Conservation (phyloP, 2,329 filamentous ascomycete species). For the Madurella fahalii region DNA sequence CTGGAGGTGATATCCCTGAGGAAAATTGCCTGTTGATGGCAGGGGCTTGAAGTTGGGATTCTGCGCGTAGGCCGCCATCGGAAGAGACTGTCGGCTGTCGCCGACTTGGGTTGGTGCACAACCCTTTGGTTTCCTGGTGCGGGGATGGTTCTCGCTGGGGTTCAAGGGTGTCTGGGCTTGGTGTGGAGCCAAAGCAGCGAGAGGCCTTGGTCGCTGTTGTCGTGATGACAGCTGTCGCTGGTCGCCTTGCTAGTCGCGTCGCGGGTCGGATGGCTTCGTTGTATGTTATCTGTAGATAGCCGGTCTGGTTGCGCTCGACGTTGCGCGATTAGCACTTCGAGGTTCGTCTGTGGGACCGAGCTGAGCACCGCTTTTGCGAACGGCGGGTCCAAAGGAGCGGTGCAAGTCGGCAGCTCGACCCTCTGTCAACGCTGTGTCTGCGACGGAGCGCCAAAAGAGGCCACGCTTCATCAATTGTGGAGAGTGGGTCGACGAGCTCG, state of each 20-base stretch:
- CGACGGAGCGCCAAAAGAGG: too few relatives aligned
- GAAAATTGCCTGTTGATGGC: conserved; percentile 16
- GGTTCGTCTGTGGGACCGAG: too few relatives aligned
- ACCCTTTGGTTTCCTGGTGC: not conserved
- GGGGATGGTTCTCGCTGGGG: not conserved
- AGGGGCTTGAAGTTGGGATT: conserved; percentile 19
- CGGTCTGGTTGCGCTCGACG: not conserved
- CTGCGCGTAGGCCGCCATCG: conserved; percentile 26
- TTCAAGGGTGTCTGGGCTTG: not conserved
- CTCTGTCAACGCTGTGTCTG: too few relatives aligned
- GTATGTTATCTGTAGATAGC: not conserved
- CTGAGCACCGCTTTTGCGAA: too few relatives aligned
- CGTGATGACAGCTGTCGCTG: not conserved
- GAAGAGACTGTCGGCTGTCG: not conserved
- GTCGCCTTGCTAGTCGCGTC: too few relatives aligned
- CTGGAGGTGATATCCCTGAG: conserved; percentile 18
- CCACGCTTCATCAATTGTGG: too few relatives aligned
- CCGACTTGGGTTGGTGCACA: not conserved
- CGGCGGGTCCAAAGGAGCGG: too few relatives aligned
- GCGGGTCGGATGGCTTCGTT: not conserved
- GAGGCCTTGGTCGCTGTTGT: not conserved
- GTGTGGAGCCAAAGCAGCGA: not conserved
- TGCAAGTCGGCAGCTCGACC: too few relatives aligned
- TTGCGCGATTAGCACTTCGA: not conserved
- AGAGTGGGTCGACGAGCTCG: not conserved